Percentiles rank a stretch among this genome's conserved stretches.
Conservation (phyloP, 2,329 filamentous ascomycete genomes). For the Rutstroemia sp. region DNA sequence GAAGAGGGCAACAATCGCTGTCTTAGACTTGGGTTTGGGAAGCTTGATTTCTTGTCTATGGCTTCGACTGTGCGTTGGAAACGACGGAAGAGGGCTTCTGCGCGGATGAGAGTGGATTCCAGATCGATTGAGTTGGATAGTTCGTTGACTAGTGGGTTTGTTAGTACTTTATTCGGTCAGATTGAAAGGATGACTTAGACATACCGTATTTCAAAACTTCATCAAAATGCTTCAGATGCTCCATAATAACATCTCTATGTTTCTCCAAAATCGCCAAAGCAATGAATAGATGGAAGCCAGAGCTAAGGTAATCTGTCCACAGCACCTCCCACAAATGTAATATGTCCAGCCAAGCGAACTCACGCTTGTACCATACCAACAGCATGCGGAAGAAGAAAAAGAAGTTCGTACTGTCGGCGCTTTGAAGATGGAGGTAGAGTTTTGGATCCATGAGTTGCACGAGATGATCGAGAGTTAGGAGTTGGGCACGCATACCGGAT, state of each 20-base stretch:
- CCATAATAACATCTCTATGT: conserved; percentile 93
- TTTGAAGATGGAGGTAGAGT: conserved; percentile 83
- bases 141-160: conserved; percentile 66
- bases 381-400: conserved; percentile 99
- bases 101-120: conserved; percentile 74
- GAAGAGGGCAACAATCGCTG: conserved; percentile 15
- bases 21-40: conserved; percentile 50
- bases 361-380: conserved; percentile 96
- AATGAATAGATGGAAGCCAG: conserved; percentile 90
- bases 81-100: conserved; percentile 79
- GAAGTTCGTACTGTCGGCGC: conserved; percentile 93
- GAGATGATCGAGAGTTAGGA: conserved; percentile 85
- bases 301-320: conserved; percentile 87
- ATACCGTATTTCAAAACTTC: conserved; percentile 93
- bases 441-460: conserved; percentile 96
- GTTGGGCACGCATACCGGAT: conserved; percentile 89
- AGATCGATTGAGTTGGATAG: conserved; percentile 90
- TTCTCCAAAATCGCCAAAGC: conserved; percentile 92
- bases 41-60: conserved; percentile 85
- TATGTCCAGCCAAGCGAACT: conserved; percentile 85
- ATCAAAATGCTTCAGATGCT: conserved; percentile 88
- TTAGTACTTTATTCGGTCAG: not conserved
- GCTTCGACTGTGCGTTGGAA: conserved; percentile 87
- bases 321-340: conserved; percentile 84
- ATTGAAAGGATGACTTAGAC: conserved; percentile 28